Evolutionary conservation across 768 basidiomycete genomes (phyloP), one percentile per base, ranked within the genome.

Genomic region (Pilatotrama ljubarskyi): DNA sequence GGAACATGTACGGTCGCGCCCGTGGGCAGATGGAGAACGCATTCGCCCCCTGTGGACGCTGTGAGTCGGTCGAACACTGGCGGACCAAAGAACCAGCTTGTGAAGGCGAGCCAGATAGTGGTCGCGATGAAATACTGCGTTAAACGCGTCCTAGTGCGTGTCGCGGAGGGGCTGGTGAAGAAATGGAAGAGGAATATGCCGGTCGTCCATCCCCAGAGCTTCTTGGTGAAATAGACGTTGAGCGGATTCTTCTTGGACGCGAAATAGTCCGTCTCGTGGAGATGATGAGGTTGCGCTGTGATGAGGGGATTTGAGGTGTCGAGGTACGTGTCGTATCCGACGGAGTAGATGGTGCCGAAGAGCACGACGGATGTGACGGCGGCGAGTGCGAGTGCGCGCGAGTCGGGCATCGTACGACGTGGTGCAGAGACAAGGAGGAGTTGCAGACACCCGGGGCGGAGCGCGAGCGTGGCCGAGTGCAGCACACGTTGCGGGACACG

Each of bases 141-240:
- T 15, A 87, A 59, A 42, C 87, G 78, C 20, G 72, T 54, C 10
- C 66, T 59, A 1, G 78, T 76, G 29, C 81, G 80, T 3, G 72
- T 71, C 10, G 71, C 68, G 2, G 76, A 70, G 5, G 87, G 83
- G 63, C 82, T 81, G 1, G 89, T 86, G 50, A 80, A 26, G 79
- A 82, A 88, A 24, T 81, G 76, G 55, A 81, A 66, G 55, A 86
- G 68, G 67, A 91, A 93, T 0, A 82, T 78, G 35, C 77, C 78
- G 7, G 91, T 80, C 1, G 94, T 95, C 94, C 95, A 97, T 0
- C 76, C 92, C 95, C 96, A 97, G 22, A 89, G 85, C 52, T 83
- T 80, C 75, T 98, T 98, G 70, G 95, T 92, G 75, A 96, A 95
- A 66, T 83, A 76, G 58, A 87, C 80, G 69, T 98, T 98, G 69